Conservation (phyloP, 495 filamentous ascomycete genomes). For the Podospora anserina region DNA sequence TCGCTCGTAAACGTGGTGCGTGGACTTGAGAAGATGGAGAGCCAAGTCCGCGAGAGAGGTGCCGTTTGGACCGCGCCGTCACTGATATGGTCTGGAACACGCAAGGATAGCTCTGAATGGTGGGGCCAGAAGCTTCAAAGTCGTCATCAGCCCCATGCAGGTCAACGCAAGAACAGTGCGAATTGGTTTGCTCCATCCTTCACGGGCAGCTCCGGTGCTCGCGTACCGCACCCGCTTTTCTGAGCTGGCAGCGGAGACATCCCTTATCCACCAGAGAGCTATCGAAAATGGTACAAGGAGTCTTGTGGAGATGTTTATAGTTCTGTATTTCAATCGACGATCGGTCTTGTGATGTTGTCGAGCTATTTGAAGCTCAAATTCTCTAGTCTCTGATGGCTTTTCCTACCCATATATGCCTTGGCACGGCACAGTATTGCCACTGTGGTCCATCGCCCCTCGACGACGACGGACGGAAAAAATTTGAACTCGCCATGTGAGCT, state of each 20-base stretch:
- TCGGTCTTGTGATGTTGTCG: background rate
- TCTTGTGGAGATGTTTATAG: background rate
- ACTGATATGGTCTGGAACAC: constrained; percentile 19
- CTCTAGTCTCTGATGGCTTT: background rate
- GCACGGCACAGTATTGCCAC: constrained; percentile 21
- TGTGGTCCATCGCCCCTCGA: constrained; percentile 22
- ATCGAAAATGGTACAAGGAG: background rate
- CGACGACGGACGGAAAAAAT: constrained; percentile 11
- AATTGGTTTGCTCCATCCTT: constrained; percentile 18
- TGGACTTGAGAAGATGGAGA: background rate
- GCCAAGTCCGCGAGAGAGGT: background rate
- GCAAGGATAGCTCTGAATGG: constrained; percentile 10
- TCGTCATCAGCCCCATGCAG: constrained; percentile 28
- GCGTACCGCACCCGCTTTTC: constrained; percentile 6
- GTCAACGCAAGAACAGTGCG: constrained; percentile 18
- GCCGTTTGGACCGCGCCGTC: background rate
- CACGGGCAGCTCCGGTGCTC: background rate
- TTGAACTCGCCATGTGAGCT: constrained; percentile 33
- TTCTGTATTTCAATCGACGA: background rate
- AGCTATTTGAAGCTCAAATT: background rate
- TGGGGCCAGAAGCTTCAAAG: constrained; percentile 18
- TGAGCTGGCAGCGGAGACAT: background rate
- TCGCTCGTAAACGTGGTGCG: background rate
- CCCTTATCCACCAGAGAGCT: background rate
- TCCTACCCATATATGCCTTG: background rate